A percentile compares a stretch with the other conserved stretches of the same genome.
Conservation (phyloP, 352 stramenopile genomes). For the Globisporangium emineosum region DNA sequence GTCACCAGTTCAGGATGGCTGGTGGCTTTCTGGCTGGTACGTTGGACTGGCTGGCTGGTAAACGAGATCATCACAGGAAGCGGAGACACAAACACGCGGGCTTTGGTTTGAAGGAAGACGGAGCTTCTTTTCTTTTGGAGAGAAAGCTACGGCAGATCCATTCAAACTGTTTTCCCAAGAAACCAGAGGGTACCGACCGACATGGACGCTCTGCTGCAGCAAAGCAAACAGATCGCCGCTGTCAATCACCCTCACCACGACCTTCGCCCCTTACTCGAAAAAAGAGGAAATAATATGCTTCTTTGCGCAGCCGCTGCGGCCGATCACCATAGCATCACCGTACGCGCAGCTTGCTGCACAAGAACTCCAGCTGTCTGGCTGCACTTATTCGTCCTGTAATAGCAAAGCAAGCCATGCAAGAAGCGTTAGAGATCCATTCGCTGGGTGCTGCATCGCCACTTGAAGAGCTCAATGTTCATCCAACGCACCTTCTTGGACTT, state of each 20-base stretch:
- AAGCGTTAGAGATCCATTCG: not conserved
- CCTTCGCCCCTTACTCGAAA: conserved; percentile 12
- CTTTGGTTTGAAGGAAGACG: conserved; percentile 7
- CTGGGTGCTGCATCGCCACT: not conserved
- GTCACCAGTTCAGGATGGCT: not conserved
- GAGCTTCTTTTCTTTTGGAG: conserved; percentile 6
- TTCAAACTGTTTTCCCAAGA: conserved; percentile 13
- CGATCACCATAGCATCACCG: not conserved
- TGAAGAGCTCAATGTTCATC: too few relatives aligned
- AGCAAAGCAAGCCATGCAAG: conserved; percentile 8
- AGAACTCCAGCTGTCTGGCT: not conserved
- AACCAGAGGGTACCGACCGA: conserved; percentile 12
- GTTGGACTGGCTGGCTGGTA: not conserved
- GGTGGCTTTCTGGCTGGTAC: not conserved
- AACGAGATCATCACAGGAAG: conserved; percentile 8
- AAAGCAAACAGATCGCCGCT: not conserved
- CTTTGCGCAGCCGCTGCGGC: not conserved
- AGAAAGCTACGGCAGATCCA: conserved; percentile 4
- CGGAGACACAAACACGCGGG: conserved; percentile 9
- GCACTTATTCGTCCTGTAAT: conserved; percentile 19
- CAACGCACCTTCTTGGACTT: conserved; percentile 59
- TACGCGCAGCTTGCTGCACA: conserved; percentile 11
- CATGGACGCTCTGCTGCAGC: not conserved
- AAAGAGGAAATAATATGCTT: conserved; percentile 6
- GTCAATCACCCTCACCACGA: conserved; percentile 11